Evolutionary conservation across 2,329 filamentous ascomycete genomes (phyloP).

Genomic region (Cercospora canescens): DNA sequence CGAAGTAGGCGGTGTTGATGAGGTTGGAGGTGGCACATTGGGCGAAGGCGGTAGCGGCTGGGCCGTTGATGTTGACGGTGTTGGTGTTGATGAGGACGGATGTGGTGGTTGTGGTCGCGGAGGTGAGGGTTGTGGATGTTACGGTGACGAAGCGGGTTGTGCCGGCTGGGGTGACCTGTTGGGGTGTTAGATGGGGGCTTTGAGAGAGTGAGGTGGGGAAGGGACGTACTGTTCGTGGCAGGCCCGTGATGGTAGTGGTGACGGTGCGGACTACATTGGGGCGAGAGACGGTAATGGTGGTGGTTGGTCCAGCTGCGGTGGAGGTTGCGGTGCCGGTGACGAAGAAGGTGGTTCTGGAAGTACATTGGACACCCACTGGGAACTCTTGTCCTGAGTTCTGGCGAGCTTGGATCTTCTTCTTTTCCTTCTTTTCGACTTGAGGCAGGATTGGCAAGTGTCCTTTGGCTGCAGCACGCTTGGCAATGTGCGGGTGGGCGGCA

Average conservation of each 20-base stretch:
- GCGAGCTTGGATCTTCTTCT: not conserved
- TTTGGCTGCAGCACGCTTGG: not conserved
- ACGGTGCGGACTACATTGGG: not conserved
- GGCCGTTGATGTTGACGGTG: conserved; percentile 9
- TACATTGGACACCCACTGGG: conserved; percentile 9
- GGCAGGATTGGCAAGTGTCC: not conserved
- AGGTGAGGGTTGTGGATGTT: not conserved
- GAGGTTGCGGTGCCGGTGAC: not conserved
- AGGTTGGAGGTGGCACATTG: conserved; percentile 6
- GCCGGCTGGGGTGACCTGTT: conserved; percentile 6
- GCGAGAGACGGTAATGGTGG: not conserved
- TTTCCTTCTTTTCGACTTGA: not conserved
- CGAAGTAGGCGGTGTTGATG: conserved; percentile 3
- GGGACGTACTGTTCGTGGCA: not conserved
- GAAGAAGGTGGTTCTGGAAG: conserved; percentile 12
- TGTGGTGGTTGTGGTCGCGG: conserved; percentile 6
- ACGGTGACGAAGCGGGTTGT: conserved; percentile 3
- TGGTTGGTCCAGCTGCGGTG: not conserved
- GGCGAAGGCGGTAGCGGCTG: conserved; percentile 5
- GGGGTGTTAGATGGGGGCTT: not conserved
- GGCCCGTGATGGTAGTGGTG: not conserved
- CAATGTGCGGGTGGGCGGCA: not conserved
- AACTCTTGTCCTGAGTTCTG: not conserved
- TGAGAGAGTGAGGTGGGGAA: no score
- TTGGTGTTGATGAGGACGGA: conserved; percentile 1